Evolutionary conservation across 768 basidiomycete species (phyloP), one percentile per base, ranked within the genome.

Genomic region (Hortiboletus flavorubellus): DNA sequence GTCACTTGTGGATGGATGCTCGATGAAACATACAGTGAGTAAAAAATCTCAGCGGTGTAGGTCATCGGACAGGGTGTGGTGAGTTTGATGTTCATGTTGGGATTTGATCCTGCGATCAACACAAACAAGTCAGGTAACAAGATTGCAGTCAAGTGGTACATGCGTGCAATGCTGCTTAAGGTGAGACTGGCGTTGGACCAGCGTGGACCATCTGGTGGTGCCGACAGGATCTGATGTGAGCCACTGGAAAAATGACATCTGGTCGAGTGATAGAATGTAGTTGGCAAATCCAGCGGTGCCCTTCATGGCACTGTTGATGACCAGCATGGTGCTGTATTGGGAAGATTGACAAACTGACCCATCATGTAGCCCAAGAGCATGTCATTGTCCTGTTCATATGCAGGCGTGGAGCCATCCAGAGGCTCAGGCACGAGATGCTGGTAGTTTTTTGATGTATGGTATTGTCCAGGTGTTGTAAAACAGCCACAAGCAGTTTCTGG

Each of bases 341-440:
- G 85, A 8, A 97, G 85, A 38, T 80, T 79, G 71, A 95, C 85
- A 68, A 96, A 93, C 67, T 93, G 90, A 10, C 93, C 91, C 94
- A 98, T 98, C 29, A 89, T 91, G 18, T 92, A 81, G 0, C 84
- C 82, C 56, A 85, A 78, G 10, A 83, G 75, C 79, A 94, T 84
- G 55, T 82, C 70, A 58, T 95, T 93, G 55, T 93, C 92, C 62
- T 87, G 78, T 7, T 76, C 72, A 66, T 90, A 92, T 0, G 61
- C 71, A 0, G 85, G 77, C 1, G 76, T 37, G 1, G 85, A 82
- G 4, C 87, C 87, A 51, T 87, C 86, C 5, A 68, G 67, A 42
- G 91, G 91, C 66, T 96, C 93, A 0, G 96, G 94, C 0, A 88
- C 92, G 63, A 98, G 86, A 30, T 87, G 80, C 55, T 90, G 89